These are phyloP conservation scores for Ichthyophthirius multifiliis DNA, from an alignment of 169 alveolate genomes.

Conservation along the genomic window DNA sequence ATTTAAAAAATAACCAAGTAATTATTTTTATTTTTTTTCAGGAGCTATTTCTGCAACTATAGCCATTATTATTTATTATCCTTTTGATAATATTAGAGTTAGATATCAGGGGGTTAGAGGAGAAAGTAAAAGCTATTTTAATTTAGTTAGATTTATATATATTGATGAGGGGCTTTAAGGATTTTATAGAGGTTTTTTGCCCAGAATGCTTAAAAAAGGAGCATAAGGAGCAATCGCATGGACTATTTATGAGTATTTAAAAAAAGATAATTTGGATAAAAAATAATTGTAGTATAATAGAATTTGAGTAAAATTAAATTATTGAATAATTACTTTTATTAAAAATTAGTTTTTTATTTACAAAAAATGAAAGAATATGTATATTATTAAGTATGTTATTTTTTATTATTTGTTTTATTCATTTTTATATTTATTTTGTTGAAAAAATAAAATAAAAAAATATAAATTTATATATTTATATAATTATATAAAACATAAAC, in stretches of 20 bases:
- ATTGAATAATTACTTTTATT: no score
- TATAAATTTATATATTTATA: no score
- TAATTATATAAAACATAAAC: no score
- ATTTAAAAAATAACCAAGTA: background rate
- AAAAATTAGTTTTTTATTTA: no score
- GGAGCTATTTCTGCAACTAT: background rate
- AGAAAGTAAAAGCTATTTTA: background rate
- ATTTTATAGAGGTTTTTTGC: background rate
- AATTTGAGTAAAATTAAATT: no score
- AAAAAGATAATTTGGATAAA: no score
- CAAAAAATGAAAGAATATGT: no score
- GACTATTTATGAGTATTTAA: slow-evolving; percentile 8
- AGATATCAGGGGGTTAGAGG: background rate
- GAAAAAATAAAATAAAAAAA: no score
- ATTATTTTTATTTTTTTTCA: background rate
- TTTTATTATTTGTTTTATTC: no score
- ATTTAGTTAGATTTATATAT: background rate
- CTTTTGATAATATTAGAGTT: background rate
- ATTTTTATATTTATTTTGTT: no score
- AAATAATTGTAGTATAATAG: no score
- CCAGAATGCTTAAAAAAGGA: background rate
- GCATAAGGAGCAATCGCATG: slow-evolving; percentile 6
- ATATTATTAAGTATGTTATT: no score
- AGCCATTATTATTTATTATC: background rate
- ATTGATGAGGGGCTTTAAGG: background rate